Base-by-base conservation (phyloP, 768 basidiomycete species). In the Agaricus bisporus region DNA sequence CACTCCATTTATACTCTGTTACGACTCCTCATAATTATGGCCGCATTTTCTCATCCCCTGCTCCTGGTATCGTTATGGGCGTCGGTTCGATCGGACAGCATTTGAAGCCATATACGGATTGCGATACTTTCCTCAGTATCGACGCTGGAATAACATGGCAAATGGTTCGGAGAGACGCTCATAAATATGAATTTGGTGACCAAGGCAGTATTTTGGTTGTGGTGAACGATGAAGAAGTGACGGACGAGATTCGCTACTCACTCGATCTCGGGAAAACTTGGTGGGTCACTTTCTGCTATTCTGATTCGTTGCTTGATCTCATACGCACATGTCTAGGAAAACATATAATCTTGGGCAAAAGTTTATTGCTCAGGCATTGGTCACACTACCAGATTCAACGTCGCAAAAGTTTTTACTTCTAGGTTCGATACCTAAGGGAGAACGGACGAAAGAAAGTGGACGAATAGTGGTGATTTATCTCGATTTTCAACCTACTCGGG, bases 151-250 rank as follows among this genome's bases (percentile, higher is more conserved):
- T 93, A 12, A 81, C 81, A 5, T 99, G 97, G 95, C 70, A 62
- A 20, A 92, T 91, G 86, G 76, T 86, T 9, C 73, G 73, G 41
- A 71, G 68, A 49, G 83, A 86, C 20, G 89, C 95, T 0, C 86
- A 91, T 64, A 93, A 94, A 69, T 98, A 98, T 63, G 95, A 98
- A 70, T 95, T 98, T 65, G 97, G 97, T 5, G 97, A 97, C 62
- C 77, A 78, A 61, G 97, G 79, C 0, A 88, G 87, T 61, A 79
- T 98, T 25, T 61, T 89, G 29, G 81, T 98, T 10, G 73, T 85
- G 22, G 81, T 93, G 3, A 85, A 95, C 59, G 93, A 99, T 60
- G 95, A 98, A 62, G 84, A 88, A 36, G 63, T 70, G 20, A 85
- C 84, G 3, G 81, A 87, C 56, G 71, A 70, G 12, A 70, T 97